Percentiles rank a stretch among this genome's conserved stretches.
Evolutionary conservation across 2,329 filamentous ascomycete genomes (phyloP).

Genomic region (Pleoardoris graminearum): DNA sequence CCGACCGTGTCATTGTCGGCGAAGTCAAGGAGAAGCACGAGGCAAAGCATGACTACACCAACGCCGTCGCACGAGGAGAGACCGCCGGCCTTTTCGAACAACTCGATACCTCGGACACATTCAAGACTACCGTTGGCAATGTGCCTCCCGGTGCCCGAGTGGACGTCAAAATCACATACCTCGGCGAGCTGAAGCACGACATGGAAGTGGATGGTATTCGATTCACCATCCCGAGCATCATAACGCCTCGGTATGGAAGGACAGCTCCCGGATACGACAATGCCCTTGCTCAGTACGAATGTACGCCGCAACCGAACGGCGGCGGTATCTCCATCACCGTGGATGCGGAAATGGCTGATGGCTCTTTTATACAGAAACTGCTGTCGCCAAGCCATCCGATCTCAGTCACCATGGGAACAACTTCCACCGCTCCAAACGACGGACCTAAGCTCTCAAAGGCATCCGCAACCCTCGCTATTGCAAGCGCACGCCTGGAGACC

Average conservation of each 20-base stretch:
- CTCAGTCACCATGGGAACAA: constrained; percentile 64
- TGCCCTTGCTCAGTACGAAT: constrained; percentile 18
- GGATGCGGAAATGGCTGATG: constrained; percentile 62
- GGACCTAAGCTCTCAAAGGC: constrained; percentile 62
- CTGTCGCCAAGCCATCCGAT: constrained; percentile 71
- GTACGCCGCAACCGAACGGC: constrained; percentile 14
- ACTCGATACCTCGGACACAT: constrained; percentile 65
- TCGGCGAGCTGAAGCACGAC: constrained; percentile 74
- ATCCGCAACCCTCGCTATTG: constrained; percentile 63
- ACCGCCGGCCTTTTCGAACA: constrained; percentile 69
- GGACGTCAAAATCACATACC: constrained; percentile 65
- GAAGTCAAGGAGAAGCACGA: constrained; percentile 67
- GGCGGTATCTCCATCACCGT: constrained; percentile 59
- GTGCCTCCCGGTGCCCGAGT: constrained; percentile 62
- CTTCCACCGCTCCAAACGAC: constrained; percentile 51
- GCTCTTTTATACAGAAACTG: constrained; percentile 62
- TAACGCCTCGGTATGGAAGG: constrained; percentile 68
- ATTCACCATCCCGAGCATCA: constrained; percentile 68
- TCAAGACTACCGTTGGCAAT: constrained; percentile 69
- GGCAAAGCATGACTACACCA: constrained; percentile 62
- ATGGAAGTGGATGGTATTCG: constrained; percentile 67
- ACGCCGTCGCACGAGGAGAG: constrained; percentile 62
- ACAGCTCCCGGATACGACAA: constrained; percentile 42
- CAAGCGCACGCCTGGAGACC: constrained; percentile 57
- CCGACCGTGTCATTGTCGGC: constrained; percentile 62